These are phyloP conservation scores for Azolla pinnata DNA, from an alignment of 75 land plant genomes.

Conservation along the genomic window DNA sequence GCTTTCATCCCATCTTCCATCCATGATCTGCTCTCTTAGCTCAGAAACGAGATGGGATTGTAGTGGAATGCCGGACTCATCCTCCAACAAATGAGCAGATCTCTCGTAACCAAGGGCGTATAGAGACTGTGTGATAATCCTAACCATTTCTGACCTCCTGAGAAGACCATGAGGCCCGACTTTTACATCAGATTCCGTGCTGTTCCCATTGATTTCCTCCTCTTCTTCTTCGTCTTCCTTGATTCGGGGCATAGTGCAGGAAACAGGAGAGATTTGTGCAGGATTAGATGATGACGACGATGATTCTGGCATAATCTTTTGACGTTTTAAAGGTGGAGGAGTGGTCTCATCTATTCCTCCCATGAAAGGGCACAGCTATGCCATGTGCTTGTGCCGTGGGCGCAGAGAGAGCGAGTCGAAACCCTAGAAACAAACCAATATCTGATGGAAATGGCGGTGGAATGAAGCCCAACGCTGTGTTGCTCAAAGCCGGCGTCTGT, in stretches of 20 bases:
- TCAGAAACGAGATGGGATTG: conserved; percentile 34
- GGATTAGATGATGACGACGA: background rate
- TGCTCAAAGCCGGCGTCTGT: too few species aligned
- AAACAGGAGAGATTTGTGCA: background rate
- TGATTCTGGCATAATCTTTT: conserved; percentile 7
- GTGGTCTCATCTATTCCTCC: conserved; percentile 10
- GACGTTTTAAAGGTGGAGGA: conserved; percentile 10
- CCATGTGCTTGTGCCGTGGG: too few species aligned
- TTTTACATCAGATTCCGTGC: conserved; percentile 10
- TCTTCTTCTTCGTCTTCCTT: background rate
- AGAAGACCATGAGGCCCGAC: conserved; percentile 43
- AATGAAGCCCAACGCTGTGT: too few species aligned
- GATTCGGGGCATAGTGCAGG: background rate
- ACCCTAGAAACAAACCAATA: too few species aligned
- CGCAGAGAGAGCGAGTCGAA: too few species aligned
- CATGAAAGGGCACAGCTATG: conserved; percentile 11
- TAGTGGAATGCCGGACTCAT: conserved; percentile 47
- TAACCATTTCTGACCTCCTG: conserved; percentile 42
- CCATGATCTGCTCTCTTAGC: conserved; percentile 29
- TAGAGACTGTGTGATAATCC: conserved; percentile 50
- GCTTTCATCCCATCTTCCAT: conserved; percentile 48
- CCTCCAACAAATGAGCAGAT: conserved; percentile 46
- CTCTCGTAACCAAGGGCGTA: conserved; percentile 51
- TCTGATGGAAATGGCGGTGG: too few species aligned
- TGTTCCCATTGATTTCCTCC: background rate